phyloP scores from a whole-genome alignment of 495 filamentous ascomycete species.

The Physcia stellaris region DNA sequence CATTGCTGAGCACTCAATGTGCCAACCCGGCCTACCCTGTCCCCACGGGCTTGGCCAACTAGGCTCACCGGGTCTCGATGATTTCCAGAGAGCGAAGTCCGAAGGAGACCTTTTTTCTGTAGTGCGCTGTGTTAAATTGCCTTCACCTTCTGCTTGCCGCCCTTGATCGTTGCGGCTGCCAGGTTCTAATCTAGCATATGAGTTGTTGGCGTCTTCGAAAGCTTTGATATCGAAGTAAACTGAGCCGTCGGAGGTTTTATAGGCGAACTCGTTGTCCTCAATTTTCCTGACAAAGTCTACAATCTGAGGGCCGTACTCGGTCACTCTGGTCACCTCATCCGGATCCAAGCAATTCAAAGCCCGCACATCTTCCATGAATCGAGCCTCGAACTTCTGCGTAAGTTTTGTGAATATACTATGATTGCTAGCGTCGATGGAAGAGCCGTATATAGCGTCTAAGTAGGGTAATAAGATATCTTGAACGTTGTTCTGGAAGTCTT shows the following conservation, averaged over 20 bases:
- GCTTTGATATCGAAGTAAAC: constrained; percentile 90
- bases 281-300: constrained; percentile 64
- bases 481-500: constrained; percentile 40
- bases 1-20: constrained; percentile 98
- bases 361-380: constrained; percentile 75
- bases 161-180: constrained; percentile 75
- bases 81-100: constrained; percentile 95
- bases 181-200: constrained; percentile 75
- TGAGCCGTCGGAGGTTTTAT: constrained; percentile 64
- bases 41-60: constrained; percentile 84
- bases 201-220: constrained; percentile 72
- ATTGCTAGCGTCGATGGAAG: constrained; percentile 60
- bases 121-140: constrained; percentile 55
- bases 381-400: constrained; percentile 66
- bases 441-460: constrained; percentile 63
- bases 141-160: constrained; percentile 80
- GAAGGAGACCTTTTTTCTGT: constrained; percentile 55
- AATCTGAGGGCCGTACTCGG: constrained; percentile 78
- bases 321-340: constrained; percentile 72
- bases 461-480: constrained; percentile 72
- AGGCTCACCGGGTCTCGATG: constrained; percentile 82
- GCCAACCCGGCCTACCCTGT: constrained; percentile 81
- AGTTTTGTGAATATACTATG: constrained; percentile 67
- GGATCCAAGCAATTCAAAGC: constrained; percentile 76
- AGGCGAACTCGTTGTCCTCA: constrained; percentile 74